phyloP scores from a whole-genome alignment of 2,329 filamentous ascomycete genomes.

The Nothomitra cinnamomea region DNA sequence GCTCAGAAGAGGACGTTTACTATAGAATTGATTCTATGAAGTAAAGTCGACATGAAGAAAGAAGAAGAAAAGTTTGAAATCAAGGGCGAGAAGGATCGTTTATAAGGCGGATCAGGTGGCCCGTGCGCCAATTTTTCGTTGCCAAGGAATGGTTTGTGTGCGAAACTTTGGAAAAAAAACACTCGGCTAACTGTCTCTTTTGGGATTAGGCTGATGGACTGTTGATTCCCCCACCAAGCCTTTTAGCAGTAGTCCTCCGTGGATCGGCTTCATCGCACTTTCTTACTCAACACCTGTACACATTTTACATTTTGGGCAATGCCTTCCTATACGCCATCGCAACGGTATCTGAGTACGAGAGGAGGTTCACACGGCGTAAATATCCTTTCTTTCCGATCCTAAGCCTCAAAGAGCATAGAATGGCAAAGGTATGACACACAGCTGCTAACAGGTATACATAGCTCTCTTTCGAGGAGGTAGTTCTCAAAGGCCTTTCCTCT shows the following conservation, averaged over 20 bases:
- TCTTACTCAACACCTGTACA: background rate
- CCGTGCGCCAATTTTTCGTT: background rate
- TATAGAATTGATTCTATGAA: slow-evolving; percentile 89
- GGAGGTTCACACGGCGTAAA: slow-evolving; percentile 45
- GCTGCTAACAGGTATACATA: slow-evolving; percentile 20
- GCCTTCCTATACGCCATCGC: slow-evolving; percentile 34
- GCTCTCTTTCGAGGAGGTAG: slow-evolving; percentile 82
- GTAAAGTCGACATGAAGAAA: slow-evolving; percentile 10
- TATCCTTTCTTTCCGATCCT: slow-evolving; percentile 8
- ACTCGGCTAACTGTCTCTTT: background rate
- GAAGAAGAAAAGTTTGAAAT: slow-evolving; percentile 5
- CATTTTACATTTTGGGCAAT: slow-evolving; percentile 14
- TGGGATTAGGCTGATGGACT: background rate
- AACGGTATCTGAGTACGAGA: slow-evolving; percentile 44
- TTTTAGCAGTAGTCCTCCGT: background rate
- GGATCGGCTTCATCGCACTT: background rate
- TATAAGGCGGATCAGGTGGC: background rate
- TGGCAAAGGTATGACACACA: slow-evolving; percentile 5
- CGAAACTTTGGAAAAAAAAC: background rate
- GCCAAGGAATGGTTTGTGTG: slow-evolving; percentile 2
- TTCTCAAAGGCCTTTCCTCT: slow-evolving; percentile 71
- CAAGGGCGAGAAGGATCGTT: background rate
- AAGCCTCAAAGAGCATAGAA: too few relatives aligned
- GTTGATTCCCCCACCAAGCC: background rate
- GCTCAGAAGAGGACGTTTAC: slow-evolving; percentile 85